phyloP scores from a whole-genome alignment of 2,329 filamentous ascomycete species.

The Pseudogymnoascus sp. region DNA sequence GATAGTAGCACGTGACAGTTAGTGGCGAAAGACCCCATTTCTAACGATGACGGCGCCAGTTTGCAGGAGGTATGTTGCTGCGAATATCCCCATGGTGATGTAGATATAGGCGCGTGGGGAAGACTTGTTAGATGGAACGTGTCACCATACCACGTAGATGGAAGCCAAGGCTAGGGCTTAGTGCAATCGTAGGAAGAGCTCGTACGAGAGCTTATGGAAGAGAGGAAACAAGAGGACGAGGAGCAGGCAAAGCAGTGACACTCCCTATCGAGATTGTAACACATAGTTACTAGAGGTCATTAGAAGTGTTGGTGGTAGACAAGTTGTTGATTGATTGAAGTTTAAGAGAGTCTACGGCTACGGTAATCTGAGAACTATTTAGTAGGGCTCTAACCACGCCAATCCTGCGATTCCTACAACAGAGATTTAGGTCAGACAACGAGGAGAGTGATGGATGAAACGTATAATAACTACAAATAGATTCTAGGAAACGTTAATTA shows the following conservation, averaged over 20 bases:
- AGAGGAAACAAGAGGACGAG: conserved; percentile 13
- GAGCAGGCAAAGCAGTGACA: conserved; percentile 4
- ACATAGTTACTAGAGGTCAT: too few species aligned
- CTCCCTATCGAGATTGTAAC: not conserved
- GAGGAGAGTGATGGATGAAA: not conserved
- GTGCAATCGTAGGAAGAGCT: not conserved
- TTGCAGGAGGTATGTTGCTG: conserved; percentile 10
- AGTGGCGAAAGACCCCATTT: conserved; percentile 15
- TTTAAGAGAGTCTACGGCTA: too few species aligned
- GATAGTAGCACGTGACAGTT: conserved; percentile 4
- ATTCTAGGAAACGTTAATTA: conserved; percentile 12
- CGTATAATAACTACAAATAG: conserved; percentile 10
- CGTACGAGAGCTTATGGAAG: conserved; percentile 15
- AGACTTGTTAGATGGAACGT: conserved; percentile 9
- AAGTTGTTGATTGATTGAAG: too few species aligned
- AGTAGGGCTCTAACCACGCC: too few species aligned
- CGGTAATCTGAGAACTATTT: too few species aligned
- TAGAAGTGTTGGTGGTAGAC: too few species aligned
- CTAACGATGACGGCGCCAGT: conserved; percentile 13
- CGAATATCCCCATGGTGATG: conserved; percentile 12
- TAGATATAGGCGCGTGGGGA: conserved; percentile 16
- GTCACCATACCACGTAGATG: too few species aligned
- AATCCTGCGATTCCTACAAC: too few species aligned
- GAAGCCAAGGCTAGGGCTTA: too few species aligned
- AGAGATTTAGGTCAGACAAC: not conserved